phyloP scores from a whole-genome alignment of 495 filamentous ascomycete genomes.

The Trichoderma virens region DNA sequence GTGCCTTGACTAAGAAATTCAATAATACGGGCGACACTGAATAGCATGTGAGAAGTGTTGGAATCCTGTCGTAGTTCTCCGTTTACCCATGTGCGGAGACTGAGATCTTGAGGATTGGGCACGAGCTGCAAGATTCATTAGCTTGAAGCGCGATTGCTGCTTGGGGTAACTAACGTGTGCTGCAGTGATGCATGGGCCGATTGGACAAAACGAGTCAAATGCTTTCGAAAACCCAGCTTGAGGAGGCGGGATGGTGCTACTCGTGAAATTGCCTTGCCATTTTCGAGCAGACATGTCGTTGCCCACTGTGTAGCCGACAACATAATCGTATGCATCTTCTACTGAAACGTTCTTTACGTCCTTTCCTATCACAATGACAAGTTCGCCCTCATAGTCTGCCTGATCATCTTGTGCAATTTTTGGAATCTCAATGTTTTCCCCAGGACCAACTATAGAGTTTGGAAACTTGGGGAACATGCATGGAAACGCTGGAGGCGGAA shows the following conservation, averaged over 20 bases:
- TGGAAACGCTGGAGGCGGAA: conserved; percentile 31
- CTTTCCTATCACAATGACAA: conserved; percentile 34
- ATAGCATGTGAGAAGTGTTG: conserved; percentile 27
- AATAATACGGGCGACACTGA: conserved; percentile 25
- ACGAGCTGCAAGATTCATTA: no score
- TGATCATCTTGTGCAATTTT: conserved; percentile 36
- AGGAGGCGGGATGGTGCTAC: no score
- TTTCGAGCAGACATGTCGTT: conserved; percentile 37
- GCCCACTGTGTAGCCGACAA: conserved; percentile 33
- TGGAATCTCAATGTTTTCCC: conserved; percentile 36
- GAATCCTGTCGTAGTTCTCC: conserved; percentile 23
- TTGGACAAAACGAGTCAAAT: conserved; percentile 12
- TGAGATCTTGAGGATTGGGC: conserved; percentile 27
- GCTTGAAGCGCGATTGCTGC: no score
- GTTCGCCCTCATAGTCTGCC: conserved; percentile 42
- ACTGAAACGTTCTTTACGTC: conserved; percentile 32
- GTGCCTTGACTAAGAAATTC: conserved; percentile 31
- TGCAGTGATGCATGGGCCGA: no score
- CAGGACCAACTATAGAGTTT: conserved; percentile 33
- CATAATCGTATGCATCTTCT: conserved; percentile 33
- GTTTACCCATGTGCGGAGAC: conserved; percentile 26
- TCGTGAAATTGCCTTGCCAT: conserved; percentile 28
- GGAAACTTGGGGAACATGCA: conserved; percentile 41
- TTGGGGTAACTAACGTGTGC: no score
- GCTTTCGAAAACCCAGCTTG: conserved; percentile 41